Conservation (phyloP, 257 asterid species). For the Oldenlandia corymbosa region DNA sequence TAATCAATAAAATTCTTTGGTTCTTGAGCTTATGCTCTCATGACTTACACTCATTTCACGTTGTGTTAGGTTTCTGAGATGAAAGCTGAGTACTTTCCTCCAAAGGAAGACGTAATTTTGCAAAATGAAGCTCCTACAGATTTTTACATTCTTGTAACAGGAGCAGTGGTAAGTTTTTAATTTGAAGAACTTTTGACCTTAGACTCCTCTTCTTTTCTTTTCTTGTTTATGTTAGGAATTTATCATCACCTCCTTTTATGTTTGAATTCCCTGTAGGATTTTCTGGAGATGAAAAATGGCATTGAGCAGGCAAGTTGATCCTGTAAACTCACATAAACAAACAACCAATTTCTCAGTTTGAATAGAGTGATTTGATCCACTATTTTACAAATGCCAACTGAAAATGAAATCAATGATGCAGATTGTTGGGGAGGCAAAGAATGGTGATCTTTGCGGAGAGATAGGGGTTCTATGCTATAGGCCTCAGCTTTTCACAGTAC, state of each 20-base stretch:
- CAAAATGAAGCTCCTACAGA: slow-evolving; percentile 54
- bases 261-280: slow-evolving; percentile 28
- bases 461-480: slow-evolving; percentile 83
- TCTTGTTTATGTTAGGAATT: neutral
- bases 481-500: slow-evolving; percentile 86
- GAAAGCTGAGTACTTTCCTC: slow-evolving; percentile 51
- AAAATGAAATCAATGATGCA: slow-evolving; percentile 28
- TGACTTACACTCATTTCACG: too few species aligned
- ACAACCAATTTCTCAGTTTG: neutral
- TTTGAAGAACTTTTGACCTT: neutral
- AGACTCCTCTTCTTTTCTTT: neutral
- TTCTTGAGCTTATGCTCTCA: neutral
- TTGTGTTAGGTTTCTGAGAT: slow-evolving; percentile 41
- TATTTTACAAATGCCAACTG: neutral
- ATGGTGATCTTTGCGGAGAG: slow-evolving; percentile 86
- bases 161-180: slow-evolving; percentile 35
- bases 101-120: slow-evolving; percentile 42
- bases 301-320: slow-evolving; percentile 59
- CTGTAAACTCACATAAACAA: neutral
- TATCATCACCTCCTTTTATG: slow-evolving; percentile 10
- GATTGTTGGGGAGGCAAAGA: slow-evolving; percentile 73
- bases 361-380: neutral
- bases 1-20: neutral
- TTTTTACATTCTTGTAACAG: slow-evolving; percentile 40
- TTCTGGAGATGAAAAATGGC: slow-evolving; percentile 31